Percentiles rank a stretch among this genome's conserved stretches.
phyloP scores from a whole-genome alignment of 1,284 basidiomycete genomes.

The Malassezia brasiliensis region DNA sequence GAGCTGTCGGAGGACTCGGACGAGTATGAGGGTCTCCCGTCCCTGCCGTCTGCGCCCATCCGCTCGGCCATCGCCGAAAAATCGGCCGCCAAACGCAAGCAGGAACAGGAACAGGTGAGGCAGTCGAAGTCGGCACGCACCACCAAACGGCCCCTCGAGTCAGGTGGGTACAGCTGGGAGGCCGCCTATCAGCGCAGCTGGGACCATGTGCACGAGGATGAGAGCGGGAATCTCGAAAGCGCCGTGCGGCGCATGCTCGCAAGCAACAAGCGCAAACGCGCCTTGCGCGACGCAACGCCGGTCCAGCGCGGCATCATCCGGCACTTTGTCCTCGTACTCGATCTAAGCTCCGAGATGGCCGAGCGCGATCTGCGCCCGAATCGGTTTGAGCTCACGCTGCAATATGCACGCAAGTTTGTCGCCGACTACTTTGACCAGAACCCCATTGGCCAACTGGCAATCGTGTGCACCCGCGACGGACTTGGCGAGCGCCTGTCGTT shows the following conservation, averaged over 20 bases:
- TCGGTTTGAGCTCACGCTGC: conserved; percentile 64
- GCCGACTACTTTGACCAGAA: conserved; percentile 99
- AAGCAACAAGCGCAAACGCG: conserved; percentile 58
- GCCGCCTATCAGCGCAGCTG: conserved; percentile 85
- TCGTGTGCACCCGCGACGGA: conserved; percentile 43
- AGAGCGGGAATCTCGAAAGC: conserved; percentile 75
- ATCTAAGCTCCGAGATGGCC: conserved; percentile 81
- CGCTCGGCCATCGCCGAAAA: conserved; percentile 4
- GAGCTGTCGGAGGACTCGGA: conserved; percentile 17
- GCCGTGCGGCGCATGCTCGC: conserved; percentile 83
- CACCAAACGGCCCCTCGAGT: conserved; percentile 19
- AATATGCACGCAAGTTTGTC: conserved; percentile 70
- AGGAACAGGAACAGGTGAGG: background rate
- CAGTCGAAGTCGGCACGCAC: background rate
- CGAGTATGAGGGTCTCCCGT: conserved; percentile 14
- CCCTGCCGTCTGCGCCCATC: conserved; percentile 1
- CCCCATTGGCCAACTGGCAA: conserved; percentile 69
- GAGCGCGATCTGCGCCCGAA: conserved; percentile 92
- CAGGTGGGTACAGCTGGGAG: conserved; percentile 73
- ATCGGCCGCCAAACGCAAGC: background rate
- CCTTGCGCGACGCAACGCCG: conserved; percentile 66
- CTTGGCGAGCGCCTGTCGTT: conserved; percentile 40
- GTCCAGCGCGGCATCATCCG: conserved; percentile 92
- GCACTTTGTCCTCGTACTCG: conserved; percentile 79
- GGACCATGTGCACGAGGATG: conserved; percentile 95